These are phyloP conservation scores for Blastobotrys capitulatus DNA, from an alignment of 1,139 yeast genomes.

Conservation along the genomic window DNA sequence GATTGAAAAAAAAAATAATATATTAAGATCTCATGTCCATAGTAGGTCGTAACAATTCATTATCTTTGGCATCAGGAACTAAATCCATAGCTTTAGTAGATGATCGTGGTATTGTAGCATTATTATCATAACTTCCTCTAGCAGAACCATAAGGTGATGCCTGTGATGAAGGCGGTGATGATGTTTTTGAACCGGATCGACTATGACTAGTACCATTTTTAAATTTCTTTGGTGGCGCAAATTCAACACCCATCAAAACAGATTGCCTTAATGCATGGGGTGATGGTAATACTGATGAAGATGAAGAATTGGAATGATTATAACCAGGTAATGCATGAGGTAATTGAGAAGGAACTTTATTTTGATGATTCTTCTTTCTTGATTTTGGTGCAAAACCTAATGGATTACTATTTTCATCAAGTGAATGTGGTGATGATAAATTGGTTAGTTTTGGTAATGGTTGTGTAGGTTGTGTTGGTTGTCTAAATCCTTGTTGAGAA, in stretches of 20 bases:
- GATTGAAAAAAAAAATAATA: neutral
- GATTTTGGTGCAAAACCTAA: slow-evolving; percentile 30
- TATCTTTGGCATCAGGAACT: slow-evolving; percentile 25
- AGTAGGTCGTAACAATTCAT: slow-evolving; percentile 26
- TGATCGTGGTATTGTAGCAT: neutral
- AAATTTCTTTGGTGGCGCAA: slow-evolving; percentile 31
- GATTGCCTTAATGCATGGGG: slow-evolving; percentile 31
- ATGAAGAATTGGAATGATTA: slow-evolving; percentile 9
- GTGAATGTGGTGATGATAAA: slow-evolving; percentile 32
- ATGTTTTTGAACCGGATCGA: neutral
- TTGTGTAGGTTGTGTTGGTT: slow-evolving; percentile 13
- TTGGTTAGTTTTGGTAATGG: slow-evolving; percentile 24
- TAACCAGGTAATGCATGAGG: neutral
- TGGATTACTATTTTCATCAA: slow-evolving; percentile 28
- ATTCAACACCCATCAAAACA: slow-evolving; percentile 28
- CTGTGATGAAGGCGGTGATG: slow-evolving; percentile 4
- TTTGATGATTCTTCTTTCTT: slow-evolving; percentile 13
- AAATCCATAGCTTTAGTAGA: slow-evolving; percentile 10
- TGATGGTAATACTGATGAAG: slow-evolving; percentile 25
- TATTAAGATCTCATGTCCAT: slow-evolving; percentile 27
- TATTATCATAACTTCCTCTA: slow-evolving; percentile 4
- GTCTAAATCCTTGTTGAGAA: slow-evolving; percentile 14
- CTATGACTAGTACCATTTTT: neutral
- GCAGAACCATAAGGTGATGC: slow-evolving; percentile 2
- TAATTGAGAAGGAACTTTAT: neutral